A percentile compares a stretch with the other conserved stretches of the same genome.
Conservation (phyloP, 106 monocot species). For the Dendrobium officinale region DNA sequence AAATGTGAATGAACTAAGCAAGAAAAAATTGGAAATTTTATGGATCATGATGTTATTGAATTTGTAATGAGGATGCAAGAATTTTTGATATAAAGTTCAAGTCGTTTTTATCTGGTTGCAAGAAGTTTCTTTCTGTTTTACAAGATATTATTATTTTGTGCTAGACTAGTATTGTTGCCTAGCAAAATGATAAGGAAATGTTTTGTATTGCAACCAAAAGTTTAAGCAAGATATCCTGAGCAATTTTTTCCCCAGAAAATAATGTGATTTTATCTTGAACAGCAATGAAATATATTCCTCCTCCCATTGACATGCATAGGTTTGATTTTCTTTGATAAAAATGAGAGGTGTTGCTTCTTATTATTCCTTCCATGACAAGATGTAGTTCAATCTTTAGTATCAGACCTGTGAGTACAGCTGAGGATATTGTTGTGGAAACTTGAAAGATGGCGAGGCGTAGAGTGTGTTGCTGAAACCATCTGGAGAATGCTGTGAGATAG, state of each 20-base stretch:
- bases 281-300: neutral
- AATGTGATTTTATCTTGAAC: neutral
- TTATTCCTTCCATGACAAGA: neutral
- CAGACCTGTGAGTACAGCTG: neutral
- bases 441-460: neutral
- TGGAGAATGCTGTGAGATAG: neutral
- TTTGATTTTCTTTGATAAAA: neutral
- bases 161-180: too few relatives aligned
- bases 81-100: neutral
- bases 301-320: too few relatives aligned
- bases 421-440: neutral
- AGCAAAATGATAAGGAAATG: too few relatives aligned
- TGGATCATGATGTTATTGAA: neutral
- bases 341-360: neutral
- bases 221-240: neutral
- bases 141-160: neutral
- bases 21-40: neutral
- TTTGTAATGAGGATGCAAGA: too few relatives aligned
- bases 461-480: neutral
- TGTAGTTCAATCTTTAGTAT: neutral
- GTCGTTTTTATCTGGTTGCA: neutral
- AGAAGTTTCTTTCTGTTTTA: neutral
- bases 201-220: too few relatives aligned
- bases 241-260: neutral
- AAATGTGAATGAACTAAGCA: neutral